Evolutionary conservation across 106 monocot species (phyloP), one percentile per base, ranked within the genome.

Genomic region (Narthecium ossifragum): DNA sequence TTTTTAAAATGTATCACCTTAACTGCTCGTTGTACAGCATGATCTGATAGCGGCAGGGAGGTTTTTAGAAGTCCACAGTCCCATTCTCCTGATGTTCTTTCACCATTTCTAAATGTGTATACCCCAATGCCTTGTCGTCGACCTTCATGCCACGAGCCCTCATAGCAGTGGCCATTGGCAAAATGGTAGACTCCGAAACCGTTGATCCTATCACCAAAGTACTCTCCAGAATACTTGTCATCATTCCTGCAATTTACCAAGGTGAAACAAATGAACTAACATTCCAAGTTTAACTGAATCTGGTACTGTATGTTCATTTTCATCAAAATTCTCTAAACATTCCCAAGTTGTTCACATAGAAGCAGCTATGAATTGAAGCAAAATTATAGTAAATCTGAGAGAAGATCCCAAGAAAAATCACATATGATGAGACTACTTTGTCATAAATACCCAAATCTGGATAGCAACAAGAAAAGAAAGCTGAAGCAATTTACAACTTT

Each of bases 121-220:
- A 74, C 72, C 40, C 88, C 88, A 26, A 84, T 59, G 6, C 88
- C 88, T 30, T 91, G 91, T 25, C 91, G 75, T 57, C 69, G 76
- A 9, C 91, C 91, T 62, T 91, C 91, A 37, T 91, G 91, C 91
- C 91, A 91, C 26, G 91, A 78, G 26, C 91, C 91, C 58, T 91
- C 91, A 6, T 91, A 91, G 10, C 68, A 54, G 57, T 91, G 91
- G 6, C 91, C 91, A 60, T 86, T 86, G 45, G 79, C 86, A 80
- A 91, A 91, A 26, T 45, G 61, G 56, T 91, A 91, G 25, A 79
- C 69, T 34, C 91, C 91, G 65, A 83, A 91, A 21, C 78, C 90
- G 25, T 90, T 82, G 75, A 90, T 90, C 71, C 80, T 86, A 67
- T 91, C 86, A 8, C 75, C 92, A 78, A 88, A 92, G 54, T 92